Evolutionary conservation across 345 rosid genomes (phyloP), one percentile per base, ranked within the genome.

Genomic region (Anacardium occidentale): DNA sequence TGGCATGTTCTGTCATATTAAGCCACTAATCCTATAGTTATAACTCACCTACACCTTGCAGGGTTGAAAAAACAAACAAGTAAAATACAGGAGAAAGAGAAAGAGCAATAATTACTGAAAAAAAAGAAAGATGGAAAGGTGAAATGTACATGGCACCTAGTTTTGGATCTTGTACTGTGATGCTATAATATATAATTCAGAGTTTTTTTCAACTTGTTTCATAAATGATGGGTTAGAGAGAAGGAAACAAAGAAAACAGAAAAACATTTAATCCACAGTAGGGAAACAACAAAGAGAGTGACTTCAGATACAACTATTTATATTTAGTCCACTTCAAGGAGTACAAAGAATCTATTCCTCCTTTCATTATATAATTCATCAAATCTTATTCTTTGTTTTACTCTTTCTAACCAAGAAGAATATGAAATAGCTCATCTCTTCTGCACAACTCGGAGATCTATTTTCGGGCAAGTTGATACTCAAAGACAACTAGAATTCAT

Each of bases 131-230:
- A 10, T 48, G 61, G 10, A 45, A 68, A 58, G 62, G 79, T 62
- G 55, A 72, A 68, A 21, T 62, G 34, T 18, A 37, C n/a, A 59
- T 69, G 70, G 73, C 68, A 75, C 69, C 72, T 59, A 64, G 68
- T 73, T 69, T 66, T 72, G 75, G 77, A 78, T 72, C 73, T 65
- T 52, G 64, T 57, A n/a, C n/a, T n/a, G 64, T 57, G 64, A 58
- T 69, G 56, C 25, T n/a, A 24, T 50, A 24, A 66, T 29, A 51
- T 52, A 34, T 52, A 37, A 22, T 54, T 40, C 55, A 52, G 2
- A 24, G 25, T 25, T 40, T n/a, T n/a, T n/a, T 18, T 71, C 67
- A 51, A 60, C 44, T 61, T 34, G 42, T 25, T n/a, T 50, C 37
- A 22, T 42, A 61, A 34, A 50, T 52, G 20, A 73, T 40, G 65